Conservation (phyloP, 1,284 basidiomycete genomes). For the Fomitopsis schrenkii region DNA sequence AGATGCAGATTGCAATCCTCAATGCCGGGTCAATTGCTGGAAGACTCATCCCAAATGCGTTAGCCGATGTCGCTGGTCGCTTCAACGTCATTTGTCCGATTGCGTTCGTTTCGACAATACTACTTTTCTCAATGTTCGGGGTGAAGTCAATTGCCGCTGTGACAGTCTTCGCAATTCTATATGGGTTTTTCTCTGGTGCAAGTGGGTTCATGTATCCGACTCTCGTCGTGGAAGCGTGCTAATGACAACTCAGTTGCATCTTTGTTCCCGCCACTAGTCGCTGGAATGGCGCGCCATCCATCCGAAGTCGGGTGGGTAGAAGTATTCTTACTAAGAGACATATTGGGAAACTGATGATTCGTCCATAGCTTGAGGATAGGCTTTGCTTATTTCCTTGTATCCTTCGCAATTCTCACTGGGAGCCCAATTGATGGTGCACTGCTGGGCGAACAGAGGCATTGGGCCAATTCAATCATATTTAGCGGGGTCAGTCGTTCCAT, state of each 20-base stretch:
- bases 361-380: background rate
- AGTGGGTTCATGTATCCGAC: constrained; percentile 3
- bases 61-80: constrained; percentile 16
- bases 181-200: background rate
- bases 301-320: background rate
- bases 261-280: background rate
- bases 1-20: constrained; percentile 20
- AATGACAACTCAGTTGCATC: background rate
- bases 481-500: background rate
- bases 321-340: too few relatives aligned
- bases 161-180: constrained; percentile 12
- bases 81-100: constrained; percentile 15
- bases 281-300: background rate
- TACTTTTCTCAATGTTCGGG: constrained; percentile 19
- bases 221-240: background rate
- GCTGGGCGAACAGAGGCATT: background rate
- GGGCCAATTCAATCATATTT: background rate
- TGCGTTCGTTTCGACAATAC: constrained; percentile 2
- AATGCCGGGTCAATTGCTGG: constrained; percentile 14
- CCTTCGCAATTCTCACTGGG: background rate
- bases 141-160: constrained; percentile 9
- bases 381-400: background rate
- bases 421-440: constrained; percentile 4
- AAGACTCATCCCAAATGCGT: constrained; percentile 13
- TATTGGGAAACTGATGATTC: too few relatives aligned